phyloP scores from a whole-genome alignment of 305 asterid genomes.

The Nicotiana rustica region DNA sequence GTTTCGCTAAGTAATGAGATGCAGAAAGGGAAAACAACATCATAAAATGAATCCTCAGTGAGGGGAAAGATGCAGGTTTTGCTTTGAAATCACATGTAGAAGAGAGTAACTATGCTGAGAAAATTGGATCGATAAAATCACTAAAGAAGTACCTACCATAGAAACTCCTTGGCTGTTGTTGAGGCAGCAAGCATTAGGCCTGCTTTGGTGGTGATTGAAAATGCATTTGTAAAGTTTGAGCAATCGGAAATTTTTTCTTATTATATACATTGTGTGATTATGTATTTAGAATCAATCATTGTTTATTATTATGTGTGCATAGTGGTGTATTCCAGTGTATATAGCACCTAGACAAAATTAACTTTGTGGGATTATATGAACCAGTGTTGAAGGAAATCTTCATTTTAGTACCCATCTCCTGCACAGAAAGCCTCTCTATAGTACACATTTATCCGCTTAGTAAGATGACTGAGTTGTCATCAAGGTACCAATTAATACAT shows the following conservation, averaged over 20 bases:
- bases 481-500: not conserved
- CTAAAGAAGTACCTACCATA: constrained; percentile 47
- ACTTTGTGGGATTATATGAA: constrained; percentile 20
- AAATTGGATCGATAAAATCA: too few species aligned
- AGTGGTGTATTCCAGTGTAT: constrained; percentile 36
- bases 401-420: not conserved
- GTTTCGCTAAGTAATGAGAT: too few species aligned
- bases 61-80: too few species aligned
- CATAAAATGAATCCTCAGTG: too few species aligned
- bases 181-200: constrained; percentile 46
- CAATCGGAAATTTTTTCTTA: constrained; percentile 40
- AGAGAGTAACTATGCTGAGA: too few species aligned
- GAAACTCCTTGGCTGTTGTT: constrained; percentile 82
- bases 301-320: constrained; percentile 44
- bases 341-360: constrained; percentile 28
- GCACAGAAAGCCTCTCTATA: too few species aligned
- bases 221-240: constrained; percentile 51
- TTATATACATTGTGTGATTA: constrained; percentile 49
- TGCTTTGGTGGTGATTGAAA: constrained; percentile 36
- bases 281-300: constrained; percentile 47
- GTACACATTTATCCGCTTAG: not conserved
- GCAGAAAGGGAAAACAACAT: too few species aligned
- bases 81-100: too few species aligned
- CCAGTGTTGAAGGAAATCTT: not conserved
- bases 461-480: not conserved